Evolutionary conservation across 345 rosid species (phyloP), one percentile per base, ranked within the genome.

Genomic region (Rubroshorea leprosula): DNA sequence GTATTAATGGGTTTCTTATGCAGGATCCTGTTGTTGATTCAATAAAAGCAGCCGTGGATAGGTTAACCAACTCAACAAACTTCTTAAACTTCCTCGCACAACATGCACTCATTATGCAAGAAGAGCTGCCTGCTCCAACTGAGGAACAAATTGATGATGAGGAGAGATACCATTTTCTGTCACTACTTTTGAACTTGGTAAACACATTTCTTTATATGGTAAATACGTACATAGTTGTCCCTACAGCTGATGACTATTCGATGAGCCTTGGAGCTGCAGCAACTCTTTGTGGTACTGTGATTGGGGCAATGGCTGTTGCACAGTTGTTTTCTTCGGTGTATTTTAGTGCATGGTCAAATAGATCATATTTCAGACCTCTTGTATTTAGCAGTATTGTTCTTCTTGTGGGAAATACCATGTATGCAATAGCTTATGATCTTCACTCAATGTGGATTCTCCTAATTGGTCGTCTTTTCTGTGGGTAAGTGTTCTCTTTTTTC

Each of bases 281-380:
- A 60, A 94, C 99, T 21, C 97, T 94, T 77, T 94, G 99, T 48
- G 99, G 99, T 76, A 41, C 87, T 66, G 96, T 94, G 38, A 90
- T 94, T 57, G 99, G 99, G 59, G 80, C 99, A 62, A 94, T 94
- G 97, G 99, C 97, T 27, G 84, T 90, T 58, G 99, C 97, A n/a
- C 96, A 94, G 76, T 78, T 94, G 53, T 94, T 94, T 72, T 94
- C 99, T 35, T 94, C 97, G 0, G 90, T 90, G 58, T 94, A 94
- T 74, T 90, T 90, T 71, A 94, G 97, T 66, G 97, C 95, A 5
- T 94, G 97, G 96, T 94, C 99, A 62, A 94, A 94, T 68, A 84
- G 64, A 65, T 94, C 99, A 29, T 94, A 94, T 83, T 94, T 76
- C 83, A 85, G 61, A 63, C 97, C 99, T 79, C 99, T 94, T 53